Evolutionary conservation across 1,139 yeast genomes (phyloP), one percentile per base, ranked within the genome.

Genomic region (Ogataea hybrid): DNA sequence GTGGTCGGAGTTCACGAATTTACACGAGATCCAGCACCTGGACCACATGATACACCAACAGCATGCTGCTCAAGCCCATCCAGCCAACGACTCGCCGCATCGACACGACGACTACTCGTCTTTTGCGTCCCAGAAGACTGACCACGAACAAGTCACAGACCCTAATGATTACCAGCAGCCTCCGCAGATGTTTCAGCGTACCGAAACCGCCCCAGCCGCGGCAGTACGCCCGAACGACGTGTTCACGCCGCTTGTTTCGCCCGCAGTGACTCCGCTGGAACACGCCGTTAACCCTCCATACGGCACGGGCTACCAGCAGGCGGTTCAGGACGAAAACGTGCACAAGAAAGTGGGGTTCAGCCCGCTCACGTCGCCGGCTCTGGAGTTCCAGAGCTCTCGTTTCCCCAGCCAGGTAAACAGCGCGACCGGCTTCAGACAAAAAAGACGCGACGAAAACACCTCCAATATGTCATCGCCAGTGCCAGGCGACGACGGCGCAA

Each of bases 161-260:
- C 38, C 35, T 18, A 44, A 37, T 10, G 27, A 38, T 7, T 37
- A 28, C 25, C 29, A 29, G 15, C 30, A 39, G 20, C 23, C 27
- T 17, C 17, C 49, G 6, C 42, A 37, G 20, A 17, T 37, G 16
- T 40, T 38, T 29, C 27, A 37, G 22, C 37, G 34, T 8, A 18
- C 42, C 4, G 33, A 39, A n/a, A 29, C 23, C 2, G 35, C 25
- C 6, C 28, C 34, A 2, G 14, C 20, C 16, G 9, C 32, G 6
- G 45, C 52, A 21, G 67, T 72, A 1, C 57, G 72, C 25, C 75
- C 77, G 0, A 76, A 71, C 43, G 73, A 73, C 8, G 74, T 76
- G 5, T 83, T 79, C 61, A 84, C 94, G 0, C 94, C 95, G 0
- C 67, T 85, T 40, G 77, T 84, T 10, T 81, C 89, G 2, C 95